Base-by-base conservation (phyloP, 2,329 filamentous ascomycete species). In the Neofusicoccum ribis region DNA sequence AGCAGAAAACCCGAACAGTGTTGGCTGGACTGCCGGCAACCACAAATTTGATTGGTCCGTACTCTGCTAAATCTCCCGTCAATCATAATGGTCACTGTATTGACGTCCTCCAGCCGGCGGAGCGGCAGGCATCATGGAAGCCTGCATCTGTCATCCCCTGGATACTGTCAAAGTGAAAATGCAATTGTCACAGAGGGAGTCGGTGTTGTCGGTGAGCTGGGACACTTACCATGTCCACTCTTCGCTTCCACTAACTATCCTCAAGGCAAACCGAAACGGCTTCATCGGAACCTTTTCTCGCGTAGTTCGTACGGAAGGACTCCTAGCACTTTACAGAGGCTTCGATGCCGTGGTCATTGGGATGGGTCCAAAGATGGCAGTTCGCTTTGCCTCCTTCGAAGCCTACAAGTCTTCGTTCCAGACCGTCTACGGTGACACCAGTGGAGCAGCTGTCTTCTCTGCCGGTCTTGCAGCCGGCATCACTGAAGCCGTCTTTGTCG, bases 341-440 rank as follows among this genome's bases (percentile, higher is more conserved):
- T 47, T 60, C 20, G 39, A 44, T 37, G 56, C 56, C 3, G 56
- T 60, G 4, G 15, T 60, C 5, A 17, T 60, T 8, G 56, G 56
- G 8, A 60, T 60, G 56, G 56, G 56, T 5, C 56, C 56, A 6
- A 60, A 60, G 56, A 60, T 60, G 41, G 56, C 56, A 2, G 50
- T 39, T 23, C 50, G 50, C 27, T 54, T 54, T 20, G 31, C 50
- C n/a, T 54, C 50, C 1, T 60, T 44, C 23, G 56, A 47, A 37
- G 56, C 56, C 14, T 60, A 60, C 39, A 60, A 60, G 39, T 6
- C 39, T 1, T n/a, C 39, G 3, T 31, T 47, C 11, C 43, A 34
- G 12, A 31, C 36, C 15, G 11, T 37, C 11, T 31, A 39, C 39
- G 39, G 39, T 9, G 14, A 60, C 3, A 11, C 3, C 12, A 47